Conservation (phyloP, 139 green algal species). For the Volvox reticuliferus region DNA sequence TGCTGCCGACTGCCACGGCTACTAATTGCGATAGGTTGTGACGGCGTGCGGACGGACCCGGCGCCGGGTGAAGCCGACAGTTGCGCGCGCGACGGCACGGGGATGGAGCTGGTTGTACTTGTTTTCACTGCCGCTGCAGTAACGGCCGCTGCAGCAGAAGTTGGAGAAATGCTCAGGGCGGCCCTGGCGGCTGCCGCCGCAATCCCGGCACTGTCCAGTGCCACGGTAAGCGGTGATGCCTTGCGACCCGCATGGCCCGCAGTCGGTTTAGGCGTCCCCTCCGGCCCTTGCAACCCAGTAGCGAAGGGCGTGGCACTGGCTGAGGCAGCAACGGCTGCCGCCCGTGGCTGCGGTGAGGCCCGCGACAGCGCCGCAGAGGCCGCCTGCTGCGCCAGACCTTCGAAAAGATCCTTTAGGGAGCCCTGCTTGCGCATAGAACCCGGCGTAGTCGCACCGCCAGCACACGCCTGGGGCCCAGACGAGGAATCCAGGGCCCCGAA, state of each 20-base stretch:
- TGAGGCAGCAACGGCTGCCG: not conserved
- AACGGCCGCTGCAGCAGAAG: not conserved
- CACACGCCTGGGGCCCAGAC: not conserved
- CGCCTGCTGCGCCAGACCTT: constrained; percentile 1
- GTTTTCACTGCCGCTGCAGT: no score
- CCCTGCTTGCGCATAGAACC: not conserved
- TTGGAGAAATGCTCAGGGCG: not conserved
- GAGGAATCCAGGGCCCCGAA: not conserved
- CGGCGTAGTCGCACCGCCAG: not conserved
- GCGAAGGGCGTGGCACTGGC: no score
- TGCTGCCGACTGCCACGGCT: constrained; percentile 46
- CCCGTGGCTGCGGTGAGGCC: not conserved
- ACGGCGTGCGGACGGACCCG: not conserved
- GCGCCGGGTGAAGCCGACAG: not conserved
- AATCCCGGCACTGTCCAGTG: not conserved
- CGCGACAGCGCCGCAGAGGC: not conserved
- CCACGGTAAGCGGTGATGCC: not conserved
- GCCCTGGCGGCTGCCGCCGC: not conserved
- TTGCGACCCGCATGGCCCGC: not conserved
- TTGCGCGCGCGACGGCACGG: not conserved
- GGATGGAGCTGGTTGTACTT: not conserved
- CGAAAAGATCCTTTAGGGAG: constrained; percentile 29
- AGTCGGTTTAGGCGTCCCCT: no score
- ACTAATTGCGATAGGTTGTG: constrained; percentile 29
- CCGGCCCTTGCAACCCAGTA: no score